Base-by-base conservation (phyloP, 305 asterid genomes). In the Fraxinus xanthoxyloides region DNA sequence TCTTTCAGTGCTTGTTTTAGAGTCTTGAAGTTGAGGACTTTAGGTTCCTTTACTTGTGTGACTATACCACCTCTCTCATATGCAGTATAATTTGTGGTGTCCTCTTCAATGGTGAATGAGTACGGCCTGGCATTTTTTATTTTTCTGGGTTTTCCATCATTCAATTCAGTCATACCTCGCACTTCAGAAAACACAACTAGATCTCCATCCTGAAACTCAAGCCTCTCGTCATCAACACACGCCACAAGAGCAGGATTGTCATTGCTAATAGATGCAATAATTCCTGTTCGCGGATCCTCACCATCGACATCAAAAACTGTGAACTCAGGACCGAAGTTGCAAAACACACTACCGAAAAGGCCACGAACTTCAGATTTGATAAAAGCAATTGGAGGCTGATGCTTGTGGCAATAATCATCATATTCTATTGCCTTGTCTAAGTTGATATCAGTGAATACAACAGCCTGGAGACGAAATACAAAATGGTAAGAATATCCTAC, bases 261-360 rank as follows among this genome's bases (percentile, higher is more conserved):
- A 81, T 87, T 87, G 79, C 84, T 80, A 26, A 87, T 75, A 75
- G 88, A 85, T 12, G 88, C 87, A 67, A 87, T 51, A 74, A 87
- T 85, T 65, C 90, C 90, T 3, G 87, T 81, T 32, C 79, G 85
- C 4, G 87, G 88, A 19, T 83, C 90, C 82, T 85, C 85, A 12
- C 88, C 90, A 85, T 87, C 90, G 75, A 87, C 90, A 85, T 87
- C 90, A 82, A 81, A 69, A 69, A 87, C 84, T 31, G 88, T 83
- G 38, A 87, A 87, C 23, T 81, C 85, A 38, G 90, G 88, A 26
- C 88, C 90, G 46, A 87, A 87, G 79, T 87, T 88, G 21, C 90
- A 87, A 79, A 87, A 87, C 12, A 83, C 83, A 51, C 80, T 80
- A 43, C 90, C 90, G 72, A 87, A 87, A 30, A 87, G 87, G 40